Base-by-base conservation (phyloP, 1,284 basidiomycete genomes). In the Phellopilus nigrolimitatus region DNA sequence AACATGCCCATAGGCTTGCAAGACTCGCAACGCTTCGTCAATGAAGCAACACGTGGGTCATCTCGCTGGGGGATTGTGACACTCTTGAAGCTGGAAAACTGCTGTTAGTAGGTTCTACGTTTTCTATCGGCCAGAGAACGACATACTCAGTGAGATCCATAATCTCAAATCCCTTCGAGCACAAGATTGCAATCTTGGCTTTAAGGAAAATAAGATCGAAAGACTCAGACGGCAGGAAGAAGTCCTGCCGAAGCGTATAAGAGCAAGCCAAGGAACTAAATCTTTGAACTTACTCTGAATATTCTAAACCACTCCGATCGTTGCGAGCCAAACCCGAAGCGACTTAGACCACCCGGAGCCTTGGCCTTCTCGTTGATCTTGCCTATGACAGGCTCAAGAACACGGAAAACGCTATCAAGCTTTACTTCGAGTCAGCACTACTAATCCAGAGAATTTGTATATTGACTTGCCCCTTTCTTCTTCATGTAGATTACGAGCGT, bases 401-500 rank as follows among this genome's bases (percentile, higher is more conserved):
- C 91, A 50, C 91, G 85, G 74, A 99, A 97, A 37, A 95, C 84
- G 52, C 91, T 93, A 60, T 97, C 91, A 53, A 88, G 70, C 79
- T 84, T 56, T 31, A 24, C n/a, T 49, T 51, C 8, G 54, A 50
- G 13, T 28, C 9, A 28, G 25, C 60, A 25, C 49, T 55, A 44
- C 19, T 51, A 43, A 4, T 25, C 38, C 15, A 45, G 10, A 15
- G 33, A 30, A 49, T 31, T 12, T 27, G 22, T 2, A 15, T 30
- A 15, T 41, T 46, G 2, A 71, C 81, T 61, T 69, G 94, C 91
- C 53, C 92, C 91, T 71, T 88, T 94, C 71, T 88, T 91, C 76
- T 94, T 95, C 84, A 95, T 95, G 68, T 94, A 97, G 49, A 97
- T 85, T 6, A 99, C 87, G 17, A 97, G 72, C 0, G 93, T 95